These are phyloP conservation scores for Fusarium humuli DNA, from an alignment of 2,329 filamentous ascomycete species.

Conservation along the genomic window DNA sequence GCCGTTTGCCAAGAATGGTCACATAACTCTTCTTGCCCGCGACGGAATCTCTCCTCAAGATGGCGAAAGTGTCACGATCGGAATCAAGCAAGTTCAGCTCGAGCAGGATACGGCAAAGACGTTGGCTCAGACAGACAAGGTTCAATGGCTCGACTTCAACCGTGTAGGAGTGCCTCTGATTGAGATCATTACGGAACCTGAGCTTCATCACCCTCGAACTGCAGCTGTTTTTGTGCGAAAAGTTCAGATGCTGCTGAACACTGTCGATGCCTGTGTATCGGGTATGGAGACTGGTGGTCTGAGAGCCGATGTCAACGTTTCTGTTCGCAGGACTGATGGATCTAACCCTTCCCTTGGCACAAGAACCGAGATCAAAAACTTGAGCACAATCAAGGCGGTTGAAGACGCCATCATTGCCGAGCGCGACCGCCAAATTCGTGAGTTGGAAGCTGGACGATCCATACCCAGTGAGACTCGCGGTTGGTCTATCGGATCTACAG, in stretches of 20 bases:
- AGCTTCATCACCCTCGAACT: slow-evolving; percentile 87
- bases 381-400: slow-evolving; percentile 93
- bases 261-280: slow-evolving; percentile 85
- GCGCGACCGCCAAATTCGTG: slow-evolving; percentile 84
- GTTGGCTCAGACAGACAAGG: slow-evolving; percentile 77
- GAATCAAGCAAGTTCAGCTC: slow-evolving; percentile 94
- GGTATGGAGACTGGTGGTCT: slow-evolving; percentile 95
- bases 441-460: slow-evolving; percentile 79
- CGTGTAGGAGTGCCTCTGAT: slow-evolving; percentile 90
- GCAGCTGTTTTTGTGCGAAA: slow-evolving; percentile 91
- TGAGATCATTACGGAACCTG: slow-evolving; percentile 92
- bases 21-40: slow-evolving; percentile 74
- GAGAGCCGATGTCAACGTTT: slow-evolving; percentile 95
- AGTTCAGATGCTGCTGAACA: slow-evolving; percentile 81
- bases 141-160: slow-evolving; percentile 91
- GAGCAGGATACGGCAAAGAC: slow-evolving; percentile 99
- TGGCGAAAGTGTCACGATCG: slow-evolving; percentile 75
- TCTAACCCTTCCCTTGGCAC: slow-evolving; percentile 71
- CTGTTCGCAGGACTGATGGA: slow-evolving; percentile 73
- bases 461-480: slow-evolving; percentile 91
- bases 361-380: slow-evolving; percentile 96
- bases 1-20: slow-evolving; percentile 76
- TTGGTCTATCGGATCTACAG: slow-evolving; percentile 86
- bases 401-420: slow-evolving; percentile 95
- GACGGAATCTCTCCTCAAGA: slow-evolving; percentile 85